A percentile compares a stretch with the other conserved stretches of the same genome.
These are phyloP conservation scores for Coemansia sp. DNA, from an alignment of 192 early-diverging fungal genomes.

Conservation along the genomic window DNA sequence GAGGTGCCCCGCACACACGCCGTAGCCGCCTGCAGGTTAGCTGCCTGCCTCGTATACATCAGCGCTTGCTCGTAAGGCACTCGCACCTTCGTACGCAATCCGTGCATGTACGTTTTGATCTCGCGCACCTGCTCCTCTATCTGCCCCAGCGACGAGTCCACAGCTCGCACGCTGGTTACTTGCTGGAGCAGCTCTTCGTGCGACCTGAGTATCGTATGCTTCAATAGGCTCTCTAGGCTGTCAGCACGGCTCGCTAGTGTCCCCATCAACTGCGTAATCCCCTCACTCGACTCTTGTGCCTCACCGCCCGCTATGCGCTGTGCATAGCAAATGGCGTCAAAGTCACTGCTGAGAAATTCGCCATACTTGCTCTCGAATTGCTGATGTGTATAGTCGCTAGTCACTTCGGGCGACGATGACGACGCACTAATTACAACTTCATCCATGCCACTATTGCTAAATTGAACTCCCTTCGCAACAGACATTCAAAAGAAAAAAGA, in stretches of 20 bases:
- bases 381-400: background rate
- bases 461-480: background rate
- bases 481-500: background rate
- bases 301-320: conserved; percentile 2
- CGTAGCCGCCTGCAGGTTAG: conserved; percentile 31
- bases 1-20: conserved; percentile 13
- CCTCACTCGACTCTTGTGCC: background rate
- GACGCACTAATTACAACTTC: background rate
- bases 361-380: conserved; percentile 7
- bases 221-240: conserved; percentile 18
- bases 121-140: conserved; percentile 43
- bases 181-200: conserved; percentile 31
- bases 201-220: conserved; percentile 11
- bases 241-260: conserved; percentile 9
- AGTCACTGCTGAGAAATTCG: conserved; percentile 8
- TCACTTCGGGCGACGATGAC: background rate
- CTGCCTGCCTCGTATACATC: conserved; percentile 16
- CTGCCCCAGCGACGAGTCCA: conserved; percentile 27
- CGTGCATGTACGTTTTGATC: conserved; percentile 37
- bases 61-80: conserved; percentile 41
- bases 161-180: conserved; percentile 18
- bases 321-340: conserved; percentile 17
- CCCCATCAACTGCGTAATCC: conserved; percentile 13
- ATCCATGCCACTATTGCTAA: background rate
- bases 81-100: conserved; percentile 30